These are phyloP conservation scores for Laetiporus sulphureus DNA, from an alignment of 1,284 basidiomycete species.

Conservation along the genomic window DNA sequence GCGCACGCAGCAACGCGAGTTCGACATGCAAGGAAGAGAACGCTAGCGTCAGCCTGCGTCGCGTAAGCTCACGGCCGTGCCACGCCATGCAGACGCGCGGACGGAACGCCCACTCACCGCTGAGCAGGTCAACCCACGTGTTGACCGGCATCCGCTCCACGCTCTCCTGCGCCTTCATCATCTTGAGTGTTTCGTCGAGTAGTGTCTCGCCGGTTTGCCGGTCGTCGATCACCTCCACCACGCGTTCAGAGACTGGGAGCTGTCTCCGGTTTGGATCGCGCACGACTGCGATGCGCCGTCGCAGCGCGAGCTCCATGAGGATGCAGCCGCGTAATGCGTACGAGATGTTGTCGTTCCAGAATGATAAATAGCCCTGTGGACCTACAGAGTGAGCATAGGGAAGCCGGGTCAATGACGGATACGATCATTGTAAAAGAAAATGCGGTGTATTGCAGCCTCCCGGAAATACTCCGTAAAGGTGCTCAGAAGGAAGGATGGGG, in stretches of 20 bases:
- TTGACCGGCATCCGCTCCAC: constrained; percentile 81
- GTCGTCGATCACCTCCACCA: constrained; percentile 89
- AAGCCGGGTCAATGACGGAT: too few relatives aligned
- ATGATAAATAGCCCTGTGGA: constrained; percentile 91
- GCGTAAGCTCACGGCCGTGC: constrained; percentile 5
- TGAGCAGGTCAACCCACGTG: constrained; percentile 90
- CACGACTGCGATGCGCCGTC: constrained; percentile 84
- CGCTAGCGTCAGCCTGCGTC: constrained; percentile 11
- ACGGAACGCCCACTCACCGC: constrained; percentile 50
- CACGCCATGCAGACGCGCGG: constrained; percentile 1
- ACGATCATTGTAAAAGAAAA: too few relatives aligned
- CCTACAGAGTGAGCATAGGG: too few relatives aligned
- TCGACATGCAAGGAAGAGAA: constrained; percentile 1
- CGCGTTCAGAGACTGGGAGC: constrained; percentile 71
- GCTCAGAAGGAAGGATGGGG: too few relatives aligned
- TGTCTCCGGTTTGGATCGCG: constrained; percentile 78
- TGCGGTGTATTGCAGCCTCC: too few relatives aligned
- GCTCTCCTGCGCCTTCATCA: constrained; percentile 74
- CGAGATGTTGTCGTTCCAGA: constrained; percentile 98
- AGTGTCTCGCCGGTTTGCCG: constrained; percentile 92
- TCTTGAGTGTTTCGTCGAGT: constrained; percentile 89
- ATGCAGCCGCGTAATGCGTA: constrained; percentile 95
- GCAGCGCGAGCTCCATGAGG: constrained; percentile 87
- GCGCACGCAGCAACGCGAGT: constrained; percentile 4
- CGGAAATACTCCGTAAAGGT: too few relatives aligned